Conservation (phyloP, 495 filamentous ascomycete species). For the Aspergillus cavernicola region DNA sequence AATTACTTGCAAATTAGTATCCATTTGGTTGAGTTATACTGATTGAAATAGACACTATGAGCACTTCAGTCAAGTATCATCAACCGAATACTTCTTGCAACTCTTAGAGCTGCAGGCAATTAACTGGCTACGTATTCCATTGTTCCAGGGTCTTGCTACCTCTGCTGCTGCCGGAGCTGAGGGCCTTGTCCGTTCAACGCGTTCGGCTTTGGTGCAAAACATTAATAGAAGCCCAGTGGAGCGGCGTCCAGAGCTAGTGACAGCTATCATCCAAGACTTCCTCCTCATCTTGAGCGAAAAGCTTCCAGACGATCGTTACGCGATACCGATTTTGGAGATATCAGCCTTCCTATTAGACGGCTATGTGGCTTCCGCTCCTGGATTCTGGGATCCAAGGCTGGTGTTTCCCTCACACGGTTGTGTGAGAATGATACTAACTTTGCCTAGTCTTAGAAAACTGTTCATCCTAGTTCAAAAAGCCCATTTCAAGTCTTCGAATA, state of each 20-base stretch:
- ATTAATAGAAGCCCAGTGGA: constrained; percentile 35
- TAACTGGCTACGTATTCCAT: constrained; percentile 37
- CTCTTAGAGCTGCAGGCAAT: constrained; percentile 35
- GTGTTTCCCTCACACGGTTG: neutral
- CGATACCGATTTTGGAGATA: constrained; percentile 72
- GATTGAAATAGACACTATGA: constrained; percentile 35
- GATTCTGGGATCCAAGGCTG: constrained; percentile 22
- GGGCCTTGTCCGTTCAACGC: constrained; percentile 68
- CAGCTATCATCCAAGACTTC: constrained; percentile 40
- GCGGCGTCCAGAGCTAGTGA: constrained; percentile 27
- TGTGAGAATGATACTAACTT: neutral
- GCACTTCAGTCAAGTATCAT: constrained; percentile 45
- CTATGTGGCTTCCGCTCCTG: constrained; percentile 21
- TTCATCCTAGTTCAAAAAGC: constrained; percentile 70
- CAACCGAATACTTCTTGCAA: constrained; percentile 41
- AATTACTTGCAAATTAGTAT: neutral
- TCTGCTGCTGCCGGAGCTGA: constrained; percentile 84
- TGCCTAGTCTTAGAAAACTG: constrained; percentile 50
- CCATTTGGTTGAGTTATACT: constrained; percentile 7
- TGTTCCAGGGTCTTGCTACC: constrained; percentile 74
- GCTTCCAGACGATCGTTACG: constrained; percentile 60
- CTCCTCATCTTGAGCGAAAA: constrained; percentile 41
- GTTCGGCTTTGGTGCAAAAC: constrained; percentile 60
- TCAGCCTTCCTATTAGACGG: constrained; percentile 66
- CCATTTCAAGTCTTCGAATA: constrained; percentile 75